Conservation (phyloP, 495 filamentous ascomycete species). For the Talaromyces stipitatus region DNA sequence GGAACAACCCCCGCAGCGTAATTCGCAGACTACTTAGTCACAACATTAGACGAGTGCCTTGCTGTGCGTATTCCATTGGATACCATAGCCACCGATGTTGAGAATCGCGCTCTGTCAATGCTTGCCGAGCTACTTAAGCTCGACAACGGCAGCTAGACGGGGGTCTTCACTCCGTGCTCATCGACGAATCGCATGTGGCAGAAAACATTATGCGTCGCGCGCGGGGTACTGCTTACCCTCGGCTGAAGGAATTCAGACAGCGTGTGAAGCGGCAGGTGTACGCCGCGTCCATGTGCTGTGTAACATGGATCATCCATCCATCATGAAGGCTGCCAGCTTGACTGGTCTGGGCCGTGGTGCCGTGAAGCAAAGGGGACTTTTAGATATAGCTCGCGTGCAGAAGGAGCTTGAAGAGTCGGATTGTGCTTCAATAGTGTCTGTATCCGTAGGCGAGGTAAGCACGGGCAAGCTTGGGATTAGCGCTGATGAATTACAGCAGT, state of each 20-base stretch:
- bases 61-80: constrained; percentile 62
- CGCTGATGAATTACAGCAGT: constrained; percentile 44
- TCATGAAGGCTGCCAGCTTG: constrained; percentile 62
- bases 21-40: constrained; percentile 61
- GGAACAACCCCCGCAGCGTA: constrained; percentile 58
- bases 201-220: constrained; percentile 48
- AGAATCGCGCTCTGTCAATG: constrained; percentile 54
- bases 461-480: constrained; percentile 60
- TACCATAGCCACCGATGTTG: constrained; percentile 54
- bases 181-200: constrained; percentile 60
- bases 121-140: constrained; percentile 52
- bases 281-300: constrained; percentile 57
- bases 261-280: constrained; percentile 48
- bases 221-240: constrained; percentile 35
- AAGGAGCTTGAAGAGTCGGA: constrained; percentile 33
- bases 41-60: constrained; percentile 59
- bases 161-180: constrained; percentile 68
- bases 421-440: constrained; percentile 52
- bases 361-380: constrained; percentile 43
- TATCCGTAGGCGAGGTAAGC: constrained; percentile 71
- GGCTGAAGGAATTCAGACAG: constrained; percentile 52
- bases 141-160: constrained; percentile 20
- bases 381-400: constrained; percentile 20
- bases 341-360: constrained; percentile 55
- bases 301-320: constrained; percentile 59